These are phyloP conservation scores for Annulohypoxylon truncatum DNA, from an alignment of 2,329 filamentous ascomycete genomes.

Conservation along the genomic window DNA sequence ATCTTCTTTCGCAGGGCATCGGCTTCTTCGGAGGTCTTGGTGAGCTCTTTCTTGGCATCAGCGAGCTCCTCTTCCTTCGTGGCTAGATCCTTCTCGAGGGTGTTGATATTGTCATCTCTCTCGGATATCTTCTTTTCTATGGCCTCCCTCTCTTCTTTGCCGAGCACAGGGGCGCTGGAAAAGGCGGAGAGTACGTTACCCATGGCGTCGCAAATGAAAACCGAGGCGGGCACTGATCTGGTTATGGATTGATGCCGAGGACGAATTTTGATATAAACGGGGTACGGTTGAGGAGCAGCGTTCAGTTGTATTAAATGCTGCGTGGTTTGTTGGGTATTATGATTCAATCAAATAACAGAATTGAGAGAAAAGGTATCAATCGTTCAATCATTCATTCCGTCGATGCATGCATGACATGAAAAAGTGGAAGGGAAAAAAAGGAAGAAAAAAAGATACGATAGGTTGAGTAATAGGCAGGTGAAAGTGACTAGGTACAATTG, in stretches of 20 bases:
- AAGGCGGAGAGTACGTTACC: constrained; percentile 56
- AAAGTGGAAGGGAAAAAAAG: constrained; percentile 14
- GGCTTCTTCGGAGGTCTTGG: constrained; percentile 54
- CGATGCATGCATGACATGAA: constrained; percentile 35
- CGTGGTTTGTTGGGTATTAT: constrained; percentile 27
- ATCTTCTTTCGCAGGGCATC: constrained; percentile 56
- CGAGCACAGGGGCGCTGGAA: constrained; percentile 49
- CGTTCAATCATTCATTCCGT: constrained; percentile 32
- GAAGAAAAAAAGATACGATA: constrained; percentile 36
- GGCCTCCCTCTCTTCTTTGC: constrained; percentile 45
- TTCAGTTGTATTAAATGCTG: constrained; percentile 19
- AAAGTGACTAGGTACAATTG: constrained; percentile 8
- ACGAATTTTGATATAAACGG: constrained; percentile 1
- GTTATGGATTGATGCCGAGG: neutral
- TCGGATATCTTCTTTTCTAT: constrained; percentile 37
- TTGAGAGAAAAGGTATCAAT: constrained; percentile 25
- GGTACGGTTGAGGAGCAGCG: constrained; percentile 9
- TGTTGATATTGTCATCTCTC: constrained; percentile 49
- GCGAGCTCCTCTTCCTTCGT: constrained; percentile 48
- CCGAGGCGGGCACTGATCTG: neutral
- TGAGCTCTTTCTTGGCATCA: constrained; percentile 54
- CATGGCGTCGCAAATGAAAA: constrained; percentile 43
- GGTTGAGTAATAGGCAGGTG: constrained; percentile 19
- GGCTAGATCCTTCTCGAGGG: constrained; percentile 53
- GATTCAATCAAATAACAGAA: constrained; percentile 39